Base-by-base conservation (phyloP, 1,139 yeast genomes). In the Sugiyamaella castrensis region DNA sequence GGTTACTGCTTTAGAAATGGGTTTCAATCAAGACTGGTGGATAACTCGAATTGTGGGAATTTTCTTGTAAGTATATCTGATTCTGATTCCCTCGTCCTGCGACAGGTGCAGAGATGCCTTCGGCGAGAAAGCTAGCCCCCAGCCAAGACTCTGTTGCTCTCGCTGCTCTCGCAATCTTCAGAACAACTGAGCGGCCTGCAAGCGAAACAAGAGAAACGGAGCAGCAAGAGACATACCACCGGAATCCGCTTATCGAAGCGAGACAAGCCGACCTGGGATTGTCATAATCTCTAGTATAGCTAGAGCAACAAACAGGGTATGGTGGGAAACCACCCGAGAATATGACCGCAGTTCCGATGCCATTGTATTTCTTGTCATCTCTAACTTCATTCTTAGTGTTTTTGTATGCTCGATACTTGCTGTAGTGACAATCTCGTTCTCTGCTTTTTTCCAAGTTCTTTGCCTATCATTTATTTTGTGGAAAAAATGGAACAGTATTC, bases 401-500 rank as follows among this genome's bases (percentile, higher is more conserved):
- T 16, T 37, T n/a, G 13, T 50, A 28, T 37, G 41, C 15, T 35
- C 52, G 9, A 19, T 37, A 5, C 13, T 45, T 7, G 50, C 52
- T 16, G 27, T 52, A 26, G 40, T 52, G 27, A 47, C 51, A 27
- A 42, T 56, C 9, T 48, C 56, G 11, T 57, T 56, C 45, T 57
- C 59, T 11, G 60, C 57, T 7, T 37, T 57, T 24, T 57, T 57
- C 50, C 60, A 57, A 44, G 26, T 39, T 16, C 50, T 57, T 31
- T 57, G 59, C 34, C 46, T 57, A 16, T 15, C 52, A n/a, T 56
- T 55, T 39, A 52, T 57, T 33, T 43, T 53, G 47, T 49, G 60
- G 53, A 56, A 56, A 46, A 54, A 56, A 38, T 57, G 60, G 60
- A 47, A 46, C 15, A 30, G 16, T 27, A 32, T 48, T 26, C 35